A percentile compares a stretch with the other conserved stretches of the same genome.
Conservation (phyloP, 306 rosid genomes). For the Quercus engelmannii region DNA sequence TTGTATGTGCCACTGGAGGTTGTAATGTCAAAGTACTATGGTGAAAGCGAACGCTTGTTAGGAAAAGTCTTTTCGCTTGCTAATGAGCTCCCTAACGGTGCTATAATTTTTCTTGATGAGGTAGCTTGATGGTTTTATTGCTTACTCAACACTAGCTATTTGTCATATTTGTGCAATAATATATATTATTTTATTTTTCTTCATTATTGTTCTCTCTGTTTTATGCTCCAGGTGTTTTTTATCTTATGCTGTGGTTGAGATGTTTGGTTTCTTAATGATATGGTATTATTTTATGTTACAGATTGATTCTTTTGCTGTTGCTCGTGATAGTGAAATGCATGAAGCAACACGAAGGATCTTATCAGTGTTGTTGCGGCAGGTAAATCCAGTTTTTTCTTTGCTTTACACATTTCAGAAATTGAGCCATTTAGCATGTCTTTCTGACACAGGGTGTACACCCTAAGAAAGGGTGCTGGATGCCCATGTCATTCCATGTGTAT, state of each 20-base stretch:
- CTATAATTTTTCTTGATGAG: slow-evolving; percentile 88
- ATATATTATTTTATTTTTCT: neutral
- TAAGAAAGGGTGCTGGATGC: neutral
- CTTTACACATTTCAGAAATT: neutral
- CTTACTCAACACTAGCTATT: slow-evolving; percentile 3
- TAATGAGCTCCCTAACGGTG: slow-evolving; percentile 66
- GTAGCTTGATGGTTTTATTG: slow-evolving; percentile 32
- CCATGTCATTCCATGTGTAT: neutral
- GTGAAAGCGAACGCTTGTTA: slow-evolving; percentile 85
- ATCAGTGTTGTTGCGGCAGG: slow-evolving; percentile 63
- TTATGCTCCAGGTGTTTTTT: neutral
- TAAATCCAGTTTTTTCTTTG: slow-evolving; percentile 8
- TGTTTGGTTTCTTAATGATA: neutral
- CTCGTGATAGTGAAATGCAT: slow-evolving; percentile 82
- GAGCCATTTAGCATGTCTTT: neutral
- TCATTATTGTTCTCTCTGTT: neutral
- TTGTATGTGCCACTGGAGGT: slow-evolving; percentile 87
- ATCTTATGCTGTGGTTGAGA: neutral
- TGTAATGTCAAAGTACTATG: slow-evolving; percentile 76
- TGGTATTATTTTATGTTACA: slow-evolving; percentile 21
- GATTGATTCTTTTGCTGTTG: slow-evolving; percentile 79
- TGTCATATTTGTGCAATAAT: neutral
- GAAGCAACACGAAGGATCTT: slow-evolving; percentile 90
- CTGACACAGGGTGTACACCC: neutral
- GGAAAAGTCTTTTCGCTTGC: slow-evolving; percentile 86